A percentile compares a stretch with the other conserved stretches of the same genome.
These are phyloP conservation scores for Saposhnikovia divaricata DNA, from an alignment of 129 eudicot species.

Conservation along the genomic window DNA sequence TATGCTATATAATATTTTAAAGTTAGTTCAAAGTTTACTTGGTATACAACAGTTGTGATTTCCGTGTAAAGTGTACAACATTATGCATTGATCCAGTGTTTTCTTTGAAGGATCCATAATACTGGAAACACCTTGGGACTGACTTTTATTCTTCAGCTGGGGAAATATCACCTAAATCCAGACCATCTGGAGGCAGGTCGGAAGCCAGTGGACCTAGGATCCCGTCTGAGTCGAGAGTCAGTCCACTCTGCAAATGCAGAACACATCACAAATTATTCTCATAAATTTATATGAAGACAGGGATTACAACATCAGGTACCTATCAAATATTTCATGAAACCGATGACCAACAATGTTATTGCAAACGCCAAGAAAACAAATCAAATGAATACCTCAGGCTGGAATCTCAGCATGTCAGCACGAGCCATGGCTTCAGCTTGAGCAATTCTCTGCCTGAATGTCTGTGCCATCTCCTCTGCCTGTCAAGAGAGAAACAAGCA, in stretches of 20 bases:
- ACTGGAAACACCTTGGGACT: neutral
- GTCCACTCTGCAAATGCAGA: constrained; percentile 54
- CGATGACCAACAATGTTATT: neutral
- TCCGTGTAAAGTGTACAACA: neutral
- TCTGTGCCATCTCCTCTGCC: constrained; percentile 99
- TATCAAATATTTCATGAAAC: neutral
- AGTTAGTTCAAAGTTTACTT: too few species aligned
- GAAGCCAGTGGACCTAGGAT: constrained; percentile 53
- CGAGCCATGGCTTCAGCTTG: constrained; percentile 99
- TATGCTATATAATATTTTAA: neutral
- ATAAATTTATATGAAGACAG: neutral
- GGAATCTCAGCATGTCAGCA: constrained; percentile 96
- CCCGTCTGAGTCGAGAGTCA: constrained; percentile 62
- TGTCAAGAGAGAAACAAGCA: constrained; percentile 18
- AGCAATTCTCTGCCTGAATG: constrained; percentile 95
- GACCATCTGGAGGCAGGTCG: constrained; percentile 69
- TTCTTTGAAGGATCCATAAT: neutral
- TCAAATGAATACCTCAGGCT: constrained; percentile 62
- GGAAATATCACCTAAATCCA: constrained; percentile 57
- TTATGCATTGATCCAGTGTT: neutral
- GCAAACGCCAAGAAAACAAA: neutral
- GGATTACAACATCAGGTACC: neutral
- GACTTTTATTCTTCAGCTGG: constrained; percentile 34
- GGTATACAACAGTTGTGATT: neutral
- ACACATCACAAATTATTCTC: neutral